Evolutionary conservation across 768 basidiomycete genomes (phyloP).

Genomic region (Boletus subparvulus): DNA sequence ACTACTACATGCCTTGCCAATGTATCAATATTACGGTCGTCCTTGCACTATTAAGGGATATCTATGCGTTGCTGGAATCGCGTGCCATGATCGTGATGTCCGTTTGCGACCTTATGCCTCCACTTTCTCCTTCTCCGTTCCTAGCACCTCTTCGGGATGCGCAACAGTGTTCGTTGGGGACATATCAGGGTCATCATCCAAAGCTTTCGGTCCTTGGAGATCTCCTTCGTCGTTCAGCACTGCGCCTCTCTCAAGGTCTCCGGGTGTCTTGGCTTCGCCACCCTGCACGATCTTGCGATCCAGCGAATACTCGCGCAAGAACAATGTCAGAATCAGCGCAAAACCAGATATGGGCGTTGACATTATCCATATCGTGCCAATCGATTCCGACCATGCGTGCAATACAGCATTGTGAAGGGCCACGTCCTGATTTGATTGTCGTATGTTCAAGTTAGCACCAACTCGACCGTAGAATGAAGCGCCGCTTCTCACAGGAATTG

Average conservation of each 20-base stretch:
- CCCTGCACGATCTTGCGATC: constrained; percentile 49
- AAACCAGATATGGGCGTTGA: constrained; percentile 56
- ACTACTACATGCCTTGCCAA: background rate
- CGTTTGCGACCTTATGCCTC: background rate
- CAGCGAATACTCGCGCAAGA: constrained; percentile 61
- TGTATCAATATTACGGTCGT: background rate
- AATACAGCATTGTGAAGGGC: constrained; percentile 40
- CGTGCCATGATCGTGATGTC: background rate
- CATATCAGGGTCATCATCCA: background rate
- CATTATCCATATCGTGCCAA: constrained; percentile 64
- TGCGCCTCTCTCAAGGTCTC: constrained; percentile 33
- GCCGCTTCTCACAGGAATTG: constrained; percentile 18
- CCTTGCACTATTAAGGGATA: background rate
- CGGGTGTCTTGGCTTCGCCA: constrained; percentile 22
- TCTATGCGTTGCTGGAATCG: constrained; percentile 1
- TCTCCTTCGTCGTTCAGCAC: background rate
- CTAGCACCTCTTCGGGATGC: background rate
- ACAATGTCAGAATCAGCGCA: constrained; percentile 50
- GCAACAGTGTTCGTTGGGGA: background rate
- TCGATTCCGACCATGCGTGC: constrained; percentile 64
- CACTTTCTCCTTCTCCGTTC: background rate
- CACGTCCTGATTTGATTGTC: constrained; percentile 41
- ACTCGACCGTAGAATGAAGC: background rate
- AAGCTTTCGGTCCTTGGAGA: too few relatives aligned
- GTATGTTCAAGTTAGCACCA: background rate